Conservation (phyloP, 352 stramenopile genomes). For the Phytophthora crassamura region DNA sequence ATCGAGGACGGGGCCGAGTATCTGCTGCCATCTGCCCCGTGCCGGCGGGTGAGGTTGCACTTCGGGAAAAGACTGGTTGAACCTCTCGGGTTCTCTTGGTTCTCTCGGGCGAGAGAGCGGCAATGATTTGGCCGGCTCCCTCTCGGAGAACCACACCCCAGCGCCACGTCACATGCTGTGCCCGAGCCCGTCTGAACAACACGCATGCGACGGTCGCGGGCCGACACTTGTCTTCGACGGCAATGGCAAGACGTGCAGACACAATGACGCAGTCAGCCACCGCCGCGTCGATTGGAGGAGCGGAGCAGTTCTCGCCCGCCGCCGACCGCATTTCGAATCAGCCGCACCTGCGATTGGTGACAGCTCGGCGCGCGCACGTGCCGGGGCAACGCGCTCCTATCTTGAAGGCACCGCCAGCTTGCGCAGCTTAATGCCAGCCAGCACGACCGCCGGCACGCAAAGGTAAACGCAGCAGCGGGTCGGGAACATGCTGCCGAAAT, state of each 20-base stretch:
- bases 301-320: too few relatives aligned
- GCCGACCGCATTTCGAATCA: constrained; percentile 7
- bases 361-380: constrained; percentile 14
- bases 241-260: not conserved
- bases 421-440: not conserved
- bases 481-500: constrained; percentile 7
- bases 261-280: constrained; percentile 7
- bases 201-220: constrained; percentile 2
- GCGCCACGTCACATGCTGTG: constrained; percentile 36
- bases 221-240: not conserved
- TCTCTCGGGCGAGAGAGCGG: too few relatives aligned
- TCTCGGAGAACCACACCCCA: too few relatives aligned
- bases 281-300: constrained; percentile 19
- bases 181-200: constrained; percentile 30
- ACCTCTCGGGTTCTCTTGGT: too few relatives aligned
- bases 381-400: constrained; percentile 23
- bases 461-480: not conserved
- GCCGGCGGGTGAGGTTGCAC: constrained; percentile 15
- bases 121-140: constrained; percentile 36
- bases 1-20: not conserved
- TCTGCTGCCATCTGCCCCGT: not conserved
- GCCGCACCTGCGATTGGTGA: constrained; percentile 14
- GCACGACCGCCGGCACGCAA: not conserved
- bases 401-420: constrained; percentile 16
- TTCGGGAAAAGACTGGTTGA: constrained; percentile 25